phyloP scores from a whole-genome alignment of 2,329 filamentous ascomycete species.

The Colletotrichum coccodes region DNA sequence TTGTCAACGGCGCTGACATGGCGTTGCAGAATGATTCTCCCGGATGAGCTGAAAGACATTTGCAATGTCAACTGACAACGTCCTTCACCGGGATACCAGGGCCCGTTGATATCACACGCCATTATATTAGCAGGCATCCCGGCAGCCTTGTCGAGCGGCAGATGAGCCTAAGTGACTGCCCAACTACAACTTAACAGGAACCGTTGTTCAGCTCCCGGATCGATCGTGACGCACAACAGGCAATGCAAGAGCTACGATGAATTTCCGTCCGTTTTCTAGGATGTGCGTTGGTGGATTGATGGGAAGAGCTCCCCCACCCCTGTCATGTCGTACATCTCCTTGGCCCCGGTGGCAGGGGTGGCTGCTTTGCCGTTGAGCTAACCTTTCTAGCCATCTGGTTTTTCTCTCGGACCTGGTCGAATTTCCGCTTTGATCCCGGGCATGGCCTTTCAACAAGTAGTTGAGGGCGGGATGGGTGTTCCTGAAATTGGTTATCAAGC shows the following conservation, averaged over 20 bases:
- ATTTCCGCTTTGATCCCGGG: conserved; percentile 7
- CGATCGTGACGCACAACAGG: not conserved
- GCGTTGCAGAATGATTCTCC: not conserved
- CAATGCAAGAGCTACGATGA: not conserved
- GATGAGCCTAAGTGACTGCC: conserved; percentile 3
- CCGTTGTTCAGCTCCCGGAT: not conserved
- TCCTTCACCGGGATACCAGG: not conserved
- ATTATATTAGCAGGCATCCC: not conserved
- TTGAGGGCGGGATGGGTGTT: not conserved
- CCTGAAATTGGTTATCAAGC: not conserved
- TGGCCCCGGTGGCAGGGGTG: conserved; percentile 21
- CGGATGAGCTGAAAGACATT: not conserved
- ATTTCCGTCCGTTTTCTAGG: not conserved
- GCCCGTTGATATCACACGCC: not conserved
- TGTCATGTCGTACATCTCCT: conserved; percentile 31
- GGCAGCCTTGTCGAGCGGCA: not conserved
- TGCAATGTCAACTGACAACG: not conserved
- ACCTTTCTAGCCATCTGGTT: not conserved
- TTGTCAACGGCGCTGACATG: not conserved
- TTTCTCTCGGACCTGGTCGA: conserved; percentile 3
- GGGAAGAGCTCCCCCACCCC: conserved; percentile 9
- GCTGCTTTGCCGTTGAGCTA: conserved; percentile 30
- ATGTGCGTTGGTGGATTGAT: not conserved
- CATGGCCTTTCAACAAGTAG: not conserved
- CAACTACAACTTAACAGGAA: not conserved